Percentiles rank a stretch among this genome's conserved stretches.
These are phyloP conservation scores for Picea mariana DNA, from an alignment of 83 land plant species.

Conservation along the genomic window DNA sequence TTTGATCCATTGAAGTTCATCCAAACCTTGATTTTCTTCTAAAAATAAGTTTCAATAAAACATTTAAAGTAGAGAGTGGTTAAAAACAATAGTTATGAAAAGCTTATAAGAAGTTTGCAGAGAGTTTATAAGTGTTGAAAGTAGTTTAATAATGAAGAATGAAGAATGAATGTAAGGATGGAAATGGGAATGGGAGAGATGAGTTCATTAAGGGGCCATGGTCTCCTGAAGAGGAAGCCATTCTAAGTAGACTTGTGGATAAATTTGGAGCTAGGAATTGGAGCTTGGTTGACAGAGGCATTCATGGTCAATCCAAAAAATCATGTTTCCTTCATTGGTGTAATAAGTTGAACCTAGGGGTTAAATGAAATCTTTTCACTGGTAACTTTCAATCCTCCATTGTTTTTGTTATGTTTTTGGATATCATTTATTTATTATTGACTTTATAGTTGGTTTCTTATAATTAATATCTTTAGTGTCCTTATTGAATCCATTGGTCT, in stretches of 20 bases:
- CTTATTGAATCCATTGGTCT: too few relatives aligned
- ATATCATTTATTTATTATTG: too few relatives aligned
- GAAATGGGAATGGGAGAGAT: conserved; percentile 20
- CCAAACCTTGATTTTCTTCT: too few relatives aligned
- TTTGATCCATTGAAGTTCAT: too few relatives aligned
- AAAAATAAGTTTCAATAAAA: too few relatives aligned
- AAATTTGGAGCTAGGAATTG: conserved; percentile 53
- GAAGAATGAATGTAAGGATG: conserved; percentile 11
- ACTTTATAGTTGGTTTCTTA: too few relatives aligned
- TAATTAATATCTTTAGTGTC: too few relatives aligned
- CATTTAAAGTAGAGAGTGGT: too few relatives aligned
- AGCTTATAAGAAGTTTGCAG: too few relatives aligned
- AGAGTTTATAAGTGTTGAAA: neutral
- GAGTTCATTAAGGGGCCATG: conserved; percentile 50
- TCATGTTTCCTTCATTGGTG: conserved; percentile 61
- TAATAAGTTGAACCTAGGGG: conserved; percentile 45
- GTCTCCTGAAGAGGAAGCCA: conserved; percentile 44
- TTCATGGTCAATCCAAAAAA: conserved; percentile 49
- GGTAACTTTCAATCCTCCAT: conserved; percentile 17
- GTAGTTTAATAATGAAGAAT: neutral
- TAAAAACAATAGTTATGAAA: too few relatives aligned
- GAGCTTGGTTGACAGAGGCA: conserved; percentile 46
- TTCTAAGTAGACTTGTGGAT: conserved; percentile 35
- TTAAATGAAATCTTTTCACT: conserved; percentile 45
- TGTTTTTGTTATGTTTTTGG: too few relatives aligned